phyloP scores from a whole-genome alignment of 202 grass and related monocot species.

The Digitaria exilis region DNA sequence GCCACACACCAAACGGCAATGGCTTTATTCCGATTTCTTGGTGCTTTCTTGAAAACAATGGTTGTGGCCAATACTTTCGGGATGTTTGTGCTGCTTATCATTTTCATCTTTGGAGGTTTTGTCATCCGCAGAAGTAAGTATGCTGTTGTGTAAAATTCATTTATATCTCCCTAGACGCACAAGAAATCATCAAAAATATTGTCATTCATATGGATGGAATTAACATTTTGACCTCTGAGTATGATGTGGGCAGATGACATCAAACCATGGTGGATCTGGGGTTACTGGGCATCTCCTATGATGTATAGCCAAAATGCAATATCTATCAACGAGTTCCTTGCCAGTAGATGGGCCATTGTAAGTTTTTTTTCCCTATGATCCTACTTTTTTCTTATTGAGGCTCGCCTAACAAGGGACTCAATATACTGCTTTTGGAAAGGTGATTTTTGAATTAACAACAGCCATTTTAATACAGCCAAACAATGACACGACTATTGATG shows the following conservation, averaged over 20 bases:
- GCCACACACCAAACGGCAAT: conserved; percentile 77
- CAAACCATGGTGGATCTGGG: conserved; percentile 92
- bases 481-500: conserved; percentile 54
- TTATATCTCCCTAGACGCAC: conserved; percentile 10
- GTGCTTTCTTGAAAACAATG: conserved; percentile 69
- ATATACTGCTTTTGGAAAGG: conserved; percentile 12
- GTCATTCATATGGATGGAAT: not conserved
- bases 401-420: not conserved
- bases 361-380: conserved; percentile 32
- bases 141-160: not conserved
- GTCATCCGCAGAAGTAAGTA: conserved; percentile 70
- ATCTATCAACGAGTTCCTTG: conserved; percentile 84
- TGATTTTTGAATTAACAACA: conserved; percentile 10
- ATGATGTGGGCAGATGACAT: conserved; percentile 59
- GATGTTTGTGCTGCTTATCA: conserved; percentile 54
- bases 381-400: not conserved
- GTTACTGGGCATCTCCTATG: conserved; percentile 84
- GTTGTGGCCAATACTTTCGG: conserved; percentile 85
- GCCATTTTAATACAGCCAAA: conserved; percentile 61
- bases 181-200: conserved; percentile 10
- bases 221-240: conserved; percentile 22
- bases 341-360: conserved; percentile 71
- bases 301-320: conserved; percentile 87
- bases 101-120: conserved; percentile 91
- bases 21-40: conserved; percentile 77